These are phyloP conservation scores for Ogataea populi-albae DNA, from an alignment of 805 yeast species.

Conservation along the genomic window DNA sequence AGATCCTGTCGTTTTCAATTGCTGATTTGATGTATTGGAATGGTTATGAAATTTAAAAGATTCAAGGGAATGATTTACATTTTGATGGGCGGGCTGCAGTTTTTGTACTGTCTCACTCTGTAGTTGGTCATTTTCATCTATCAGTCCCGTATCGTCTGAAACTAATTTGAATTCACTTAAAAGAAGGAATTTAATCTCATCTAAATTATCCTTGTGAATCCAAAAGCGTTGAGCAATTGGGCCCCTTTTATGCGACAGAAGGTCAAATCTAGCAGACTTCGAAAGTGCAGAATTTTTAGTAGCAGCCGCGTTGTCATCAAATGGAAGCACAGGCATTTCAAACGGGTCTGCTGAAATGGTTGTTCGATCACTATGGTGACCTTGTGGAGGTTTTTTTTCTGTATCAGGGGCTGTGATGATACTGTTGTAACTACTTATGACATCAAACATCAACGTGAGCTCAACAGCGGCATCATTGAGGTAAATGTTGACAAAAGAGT, in stretches of 20 bases:
- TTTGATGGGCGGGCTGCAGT: too few species aligned
- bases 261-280: slow-evolving; percentile 35
- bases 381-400: too few species aligned
- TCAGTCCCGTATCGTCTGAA: slow-evolving; percentile 31
- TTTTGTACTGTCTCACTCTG: slow-evolving; percentile 5
- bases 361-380: too few species aligned
- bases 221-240: slow-evolving; percentile 41
- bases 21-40: slow-evolving; percentile 6
- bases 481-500: slow-evolving; percentile 60
- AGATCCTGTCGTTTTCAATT: slow-evolving; percentile 15
- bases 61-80: too few species aligned
- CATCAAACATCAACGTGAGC: slow-evolving; percentile 52
- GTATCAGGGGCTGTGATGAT: slow-evolving; percentile 1
- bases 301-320: not conserved
- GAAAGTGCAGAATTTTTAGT: slow-evolving; percentile 8
- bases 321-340: not conserved
- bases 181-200: slow-evolving; percentile 48
- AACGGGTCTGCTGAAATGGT: not conserved
- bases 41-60: too few species aligned
- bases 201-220: slow-evolving; percentile 60
- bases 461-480: slow-evolving; percentile 60
- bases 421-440: slow-evolving; percentile 32
- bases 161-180: slow-evolving; percentile 41
- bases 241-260: slow-evolving; percentile 34
- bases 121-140: slow-evolving; percentile 18